Base-by-base conservation (phyloP, 768 basidiomycete genomes). In the Macrolepiota dolichaula region DNA sequence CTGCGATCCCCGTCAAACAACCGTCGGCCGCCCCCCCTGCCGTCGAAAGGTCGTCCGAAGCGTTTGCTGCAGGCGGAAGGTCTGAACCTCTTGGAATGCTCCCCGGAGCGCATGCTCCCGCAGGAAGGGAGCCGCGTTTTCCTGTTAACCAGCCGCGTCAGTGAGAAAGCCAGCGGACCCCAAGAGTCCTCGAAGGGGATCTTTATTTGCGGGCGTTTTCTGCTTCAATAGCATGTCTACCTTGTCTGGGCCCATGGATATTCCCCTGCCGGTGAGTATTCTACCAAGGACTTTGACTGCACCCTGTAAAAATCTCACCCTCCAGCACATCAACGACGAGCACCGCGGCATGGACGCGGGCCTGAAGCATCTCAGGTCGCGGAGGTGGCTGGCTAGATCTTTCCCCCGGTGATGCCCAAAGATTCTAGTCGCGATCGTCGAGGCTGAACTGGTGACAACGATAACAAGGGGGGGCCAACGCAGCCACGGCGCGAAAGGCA, bases 171-270 rank as follows among this genome's bases (percentile, higher is more conserved):
- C 68, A 0, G 66, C 67, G 0, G 69, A 64, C 0, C 70, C 71
- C 0, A 67, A 69, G 52, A 81, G 80, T 0, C 74, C 72, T 0
- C 67, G 59, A 0, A 80, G 58, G 19, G 74, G 63, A 22, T 73
- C 74, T 0, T 69, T 67, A 25, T 70, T 75, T 0, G 73, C 74
- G 0, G 76, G 76, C 0, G 63, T 65, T 46, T 74, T 74, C 75
- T 74, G 76, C 17, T 73, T 73, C 0, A 69, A 0, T 0, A 81
- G 68, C 0, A 63, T 55, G 32, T 80, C 74, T 0, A 83, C 77
- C 49, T 82, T 83, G 19, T 75, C 64, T 0, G 77, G 77, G 37
- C 81, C 78, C 77, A 81, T 80, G 0, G 54, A 51, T n/a, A 83
- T 79, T 0, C 80, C 78, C 0, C 72, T n/a, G 17, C 74, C 68